A percentile compares a stretch with the other conserved stretches of the same genome.
phyloP scores from a whole-genome alignment of 441 rosid species.

The Erodium trifolium region DNA sequence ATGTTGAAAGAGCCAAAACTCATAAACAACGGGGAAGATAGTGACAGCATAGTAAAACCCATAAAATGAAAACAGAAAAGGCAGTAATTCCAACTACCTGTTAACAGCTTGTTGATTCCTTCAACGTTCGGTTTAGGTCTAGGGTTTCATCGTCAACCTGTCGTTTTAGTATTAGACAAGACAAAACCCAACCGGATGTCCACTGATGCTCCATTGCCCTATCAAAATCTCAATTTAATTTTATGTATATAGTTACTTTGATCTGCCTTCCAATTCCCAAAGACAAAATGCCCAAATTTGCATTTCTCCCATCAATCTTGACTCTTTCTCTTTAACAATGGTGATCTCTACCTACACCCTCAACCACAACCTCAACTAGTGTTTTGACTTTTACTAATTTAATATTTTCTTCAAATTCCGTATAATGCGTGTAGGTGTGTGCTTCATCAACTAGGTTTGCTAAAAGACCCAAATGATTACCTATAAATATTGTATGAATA shows the following conservation, averaged over 20 bases:
- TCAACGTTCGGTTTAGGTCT: neutral
- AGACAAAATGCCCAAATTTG: neutral
- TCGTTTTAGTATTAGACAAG: neutral
- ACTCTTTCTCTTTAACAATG: too few species aligned
- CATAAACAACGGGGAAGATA: neutral
- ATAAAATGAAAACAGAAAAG: neutral
- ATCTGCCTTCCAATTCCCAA: neutral
- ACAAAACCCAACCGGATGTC: slow-evolving; percentile 2
- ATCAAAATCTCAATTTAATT: neutral
- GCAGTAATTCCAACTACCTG: neutral
- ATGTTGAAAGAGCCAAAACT: neutral
- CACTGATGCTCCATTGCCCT: neutral
- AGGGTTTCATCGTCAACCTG: neutral
- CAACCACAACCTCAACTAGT: too few species aligned
- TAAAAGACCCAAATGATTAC: too few species aligned
- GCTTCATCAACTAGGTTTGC: too few species aligned
- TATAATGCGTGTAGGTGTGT: too few species aligned
- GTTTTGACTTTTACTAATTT: too few species aligned
- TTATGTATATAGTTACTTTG: too few species aligned
- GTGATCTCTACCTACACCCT: too few species aligned
- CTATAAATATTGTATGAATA: too few species aligned
- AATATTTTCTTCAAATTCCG: too few species aligned
- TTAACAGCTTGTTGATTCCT: slow-evolving; percentile 6
- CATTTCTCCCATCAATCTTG: too few species aligned
- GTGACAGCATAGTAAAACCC: neutral